Evolutionary conservation across 768 basidiomycete genomes (phyloP), one percentile per base, ranked within the genome.

Genomic region (Leccinellum luteum): DNA sequence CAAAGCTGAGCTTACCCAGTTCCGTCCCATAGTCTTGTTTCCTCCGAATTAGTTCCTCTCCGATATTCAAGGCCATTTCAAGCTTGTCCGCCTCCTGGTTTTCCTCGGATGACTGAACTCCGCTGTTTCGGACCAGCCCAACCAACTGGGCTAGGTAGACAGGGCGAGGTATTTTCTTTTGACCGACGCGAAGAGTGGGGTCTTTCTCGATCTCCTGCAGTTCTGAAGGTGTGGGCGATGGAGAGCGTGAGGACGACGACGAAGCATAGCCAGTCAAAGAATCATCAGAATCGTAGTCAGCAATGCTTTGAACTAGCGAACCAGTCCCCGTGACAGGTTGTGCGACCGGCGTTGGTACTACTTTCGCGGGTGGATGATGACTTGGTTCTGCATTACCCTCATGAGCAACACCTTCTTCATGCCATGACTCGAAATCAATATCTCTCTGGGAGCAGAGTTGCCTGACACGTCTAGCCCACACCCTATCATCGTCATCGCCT

Each of bases 141-240:
- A 85, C 85, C 5, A 99, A 78, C 67, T 98, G 94, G 8, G 82
- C 82, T 13, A 98, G 83, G 70, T 98, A 99, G 9, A 98, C 91
- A 0, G 97, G 97, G 17, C 85, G 81, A n/a, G 79, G 68, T 14
- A 89, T 78, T 64, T 87, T 92, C 73, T 86, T 87, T 32, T 73
- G 73, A 7, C 85, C 86, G 7, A 90, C 79, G 48, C 81, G 84
- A 34, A 96, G 75, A 2, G 90, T 87, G 0, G 95, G 95, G 63
- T 98, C 94, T 52, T 82, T 85, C 66, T 90, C 91, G 31, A 92
- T 87, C 66, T 91, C 93, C 19, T 81, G 88, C 7, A 95, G 82
- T 62, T 91, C 89, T 3, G 85, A 85, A 3, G 85, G 86, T 0
- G 89, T 89, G 0, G 94, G 95, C 2, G 94, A 95, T 6, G 82